Evolutionary conservation across 306 rosid genomes (phyloP).

Genomic region (Alnus rubra): DNA sequence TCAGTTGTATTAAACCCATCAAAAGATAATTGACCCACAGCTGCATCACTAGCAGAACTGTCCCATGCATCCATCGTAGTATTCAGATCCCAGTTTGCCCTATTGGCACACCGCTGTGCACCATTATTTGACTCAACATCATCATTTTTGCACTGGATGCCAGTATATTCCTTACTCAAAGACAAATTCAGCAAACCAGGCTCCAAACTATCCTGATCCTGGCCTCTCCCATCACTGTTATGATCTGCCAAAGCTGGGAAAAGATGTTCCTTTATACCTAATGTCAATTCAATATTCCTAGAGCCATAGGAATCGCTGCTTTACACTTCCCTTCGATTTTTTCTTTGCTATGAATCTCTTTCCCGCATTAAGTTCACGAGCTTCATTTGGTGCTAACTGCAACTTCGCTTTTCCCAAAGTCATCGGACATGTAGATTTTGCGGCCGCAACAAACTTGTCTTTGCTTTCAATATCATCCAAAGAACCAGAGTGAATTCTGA

Average conservation of each 20-base stretch:
- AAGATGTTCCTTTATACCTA: slow-evolving; percentile 46
- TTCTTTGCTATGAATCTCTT: slow-evolving; percentile 30
- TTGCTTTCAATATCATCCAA: slow-evolving; percentile 37
- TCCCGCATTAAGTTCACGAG: slow-evolving; percentile 41
- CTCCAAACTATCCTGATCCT: slow-evolving; percentile 38
- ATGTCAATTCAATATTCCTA: slow-evolving; percentile 45
- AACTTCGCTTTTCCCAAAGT: slow-evolving; percentile 45
- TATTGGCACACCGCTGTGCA: slow-evolving; percentile 40
- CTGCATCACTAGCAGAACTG: slow-evolving; percentile 46
- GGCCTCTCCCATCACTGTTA: slow-evolving; percentile 24
- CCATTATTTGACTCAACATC: slow-evolving; percentile 30
- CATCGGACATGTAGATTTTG: slow-evolving; percentile 29
- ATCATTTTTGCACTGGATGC: slow-evolving; percentile 32
- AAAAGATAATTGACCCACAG: slow-evolving; percentile 36
- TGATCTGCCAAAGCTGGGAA: slow-evolving; percentile 36
- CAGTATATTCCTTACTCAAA: slow-evolving; percentile 52
- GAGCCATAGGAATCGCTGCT: slow-evolving; percentile 37
- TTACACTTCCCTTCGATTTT: slow-evolving; percentile 38
- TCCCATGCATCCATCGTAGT: slow-evolving; percentile 96
- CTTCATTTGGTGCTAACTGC: slow-evolving; percentile 46
- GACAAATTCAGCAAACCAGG: slow-evolving; percentile 59
- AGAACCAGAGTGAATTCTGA: slow-evolving; percentile 29
- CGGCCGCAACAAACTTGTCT: slow-evolving; percentile 36
- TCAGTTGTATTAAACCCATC: slow-evolving; percentile 30
- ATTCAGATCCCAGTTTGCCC: slow-evolving; percentile 98